Conservation (phyloP, 306 rosid genomes). For the Calophaca sinica region DNA sequence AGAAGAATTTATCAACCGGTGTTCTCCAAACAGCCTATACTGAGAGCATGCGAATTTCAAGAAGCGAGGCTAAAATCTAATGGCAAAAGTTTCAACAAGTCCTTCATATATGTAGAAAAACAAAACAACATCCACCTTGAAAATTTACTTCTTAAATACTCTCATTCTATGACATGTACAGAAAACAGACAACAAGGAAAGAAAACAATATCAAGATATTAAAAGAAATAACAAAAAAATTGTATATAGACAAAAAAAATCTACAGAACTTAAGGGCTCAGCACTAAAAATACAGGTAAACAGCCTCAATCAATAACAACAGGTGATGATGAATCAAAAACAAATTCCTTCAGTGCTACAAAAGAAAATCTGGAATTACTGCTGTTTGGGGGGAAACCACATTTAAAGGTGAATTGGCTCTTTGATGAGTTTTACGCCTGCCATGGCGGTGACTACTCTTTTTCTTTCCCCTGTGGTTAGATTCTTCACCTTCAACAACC, state of each 20-base stretch:
- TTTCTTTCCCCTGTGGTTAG: constrained; percentile 62
- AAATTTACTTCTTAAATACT: constrained; percentile 35
- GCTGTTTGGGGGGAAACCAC: constrained; percentile 76
- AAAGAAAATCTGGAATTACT: constrained; percentile 90
- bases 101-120: constrained; percentile 24
- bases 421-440: constrained; percentile 70
- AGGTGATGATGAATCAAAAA: constrained; percentile 44
- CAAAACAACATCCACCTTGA: constrained; percentile 38
- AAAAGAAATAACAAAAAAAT: constrained; percentile 41
- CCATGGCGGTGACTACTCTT: constrained; percentile 68
- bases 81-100: constrained; percentile 33
- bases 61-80: constrained; percentile 21
- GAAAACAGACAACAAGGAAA: constrained; percentile 38
- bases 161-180: constrained; percentile 44
- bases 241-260: constrained; percentile 42
- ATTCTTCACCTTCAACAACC: constrained; percentile 60
- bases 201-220: constrained; percentile 27
- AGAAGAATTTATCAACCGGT: constrained; percentile 6
- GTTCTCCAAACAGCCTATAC: constrained; percentile 14
- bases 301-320: constrained; percentile 48
- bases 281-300: constrained; percentile 46
- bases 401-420: constrained; percentile 64
- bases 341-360: constrained; percentile 55
- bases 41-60: constrained; percentile 25
- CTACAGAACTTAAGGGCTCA: constrained; percentile 53